A percentile compares a stretch with the other conserved stretches of the same genome.
These are phyloP conservation scores for Fraxinus sp. DNA, from an alignment of 305 asterid species.

Conservation along the genomic window DNA sequence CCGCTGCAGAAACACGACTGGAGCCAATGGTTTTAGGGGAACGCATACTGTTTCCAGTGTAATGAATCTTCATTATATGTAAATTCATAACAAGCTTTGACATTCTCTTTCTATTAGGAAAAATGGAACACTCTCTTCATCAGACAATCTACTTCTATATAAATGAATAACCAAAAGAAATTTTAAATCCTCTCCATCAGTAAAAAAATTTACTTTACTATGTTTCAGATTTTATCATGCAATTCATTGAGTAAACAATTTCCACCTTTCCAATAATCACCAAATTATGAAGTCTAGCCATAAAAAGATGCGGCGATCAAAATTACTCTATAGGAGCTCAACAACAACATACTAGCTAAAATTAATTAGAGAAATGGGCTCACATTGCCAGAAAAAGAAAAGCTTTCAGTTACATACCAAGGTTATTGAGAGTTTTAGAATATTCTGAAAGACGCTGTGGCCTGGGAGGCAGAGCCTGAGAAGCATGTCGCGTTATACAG, in stretches of 20 bases:
- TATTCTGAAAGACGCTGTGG: constrained; percentile 86
- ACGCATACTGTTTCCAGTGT: neutral
- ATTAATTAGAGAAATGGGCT: neutral
- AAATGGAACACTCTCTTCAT: neutral
- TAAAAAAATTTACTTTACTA: neutral
- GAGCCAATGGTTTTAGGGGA: neutral
- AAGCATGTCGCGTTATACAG: constrained; percentile 49
- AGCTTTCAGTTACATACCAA: constrained; percentile 48
- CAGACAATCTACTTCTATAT: neutral
- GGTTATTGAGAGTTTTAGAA: constrained; percentile 52
- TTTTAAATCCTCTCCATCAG: neutral
- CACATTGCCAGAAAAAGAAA: neutral
- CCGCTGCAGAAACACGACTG: neutral
- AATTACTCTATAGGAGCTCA: neutral
- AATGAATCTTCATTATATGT: neutral
- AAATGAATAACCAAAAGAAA: neutral
- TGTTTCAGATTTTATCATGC: constrained; percentile 1
- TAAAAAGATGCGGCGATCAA: neutral
- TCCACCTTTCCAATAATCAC: neutral
- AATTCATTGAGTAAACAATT: neutral
- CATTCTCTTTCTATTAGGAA: neutral
- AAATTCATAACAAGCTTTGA: neutral
- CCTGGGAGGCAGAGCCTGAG: constrained; percentile 70
- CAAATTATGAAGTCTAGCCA: neutral
- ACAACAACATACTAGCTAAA: neutral